phyloP scores from a whole-genome alignment of 1,284 basidiomycete species.

The Mycena citricolor region DNA sequence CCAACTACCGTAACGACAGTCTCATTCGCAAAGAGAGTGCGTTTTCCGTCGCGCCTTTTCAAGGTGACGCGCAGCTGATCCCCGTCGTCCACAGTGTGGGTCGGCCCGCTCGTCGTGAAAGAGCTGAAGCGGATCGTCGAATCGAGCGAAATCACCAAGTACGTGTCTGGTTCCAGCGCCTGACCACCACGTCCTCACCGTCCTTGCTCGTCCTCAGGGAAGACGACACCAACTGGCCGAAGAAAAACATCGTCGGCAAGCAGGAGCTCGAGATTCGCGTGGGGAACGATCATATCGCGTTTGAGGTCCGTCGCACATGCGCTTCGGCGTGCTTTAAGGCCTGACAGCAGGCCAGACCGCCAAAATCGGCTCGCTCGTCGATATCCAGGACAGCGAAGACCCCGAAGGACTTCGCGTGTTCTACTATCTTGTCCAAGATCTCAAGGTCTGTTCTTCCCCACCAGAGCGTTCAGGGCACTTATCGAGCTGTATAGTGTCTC shows the following conservation, averaged over 20 bases:
- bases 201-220: conserved; percentile 59
- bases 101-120: conserved; percentile 87
- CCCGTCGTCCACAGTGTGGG: conserved; percentile 82
- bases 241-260: conserved; percentile 97
- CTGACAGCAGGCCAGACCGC: conserved; percentile 67
- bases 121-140: conserved; percentile 96
- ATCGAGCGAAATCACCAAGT: conserved; percentile 95
- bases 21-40: conserved; percentile 97
- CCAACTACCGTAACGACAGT: conserved; percentile 97
- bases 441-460: conserved; percentile 62
- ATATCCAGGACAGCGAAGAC: conserved; percentile 96
- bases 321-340: neutral
- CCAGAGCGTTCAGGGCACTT: conserved; percentile 4
- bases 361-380: conserved; percentile 95
- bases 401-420: conserved; percentile 98
- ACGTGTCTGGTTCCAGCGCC: conserved; percentile 31
- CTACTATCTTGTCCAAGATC: conserved; percentile 97
- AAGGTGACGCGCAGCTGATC: conserved; percentile 2
- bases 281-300: conserved; percentile 95
- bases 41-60: conserved; percentile 32
- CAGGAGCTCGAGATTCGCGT: conserved; percentile 96
- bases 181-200: neutral
- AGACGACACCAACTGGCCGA: conserved; percentile 97
- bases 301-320: conserved; percentile 73
- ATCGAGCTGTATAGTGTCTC: conserved; percentile 65